These are phyloP conservation scores for Gilbertella persicaria DNA, from an alignment of 371 early-diverging fungal species.

Conservation along the genomic window DNA sequence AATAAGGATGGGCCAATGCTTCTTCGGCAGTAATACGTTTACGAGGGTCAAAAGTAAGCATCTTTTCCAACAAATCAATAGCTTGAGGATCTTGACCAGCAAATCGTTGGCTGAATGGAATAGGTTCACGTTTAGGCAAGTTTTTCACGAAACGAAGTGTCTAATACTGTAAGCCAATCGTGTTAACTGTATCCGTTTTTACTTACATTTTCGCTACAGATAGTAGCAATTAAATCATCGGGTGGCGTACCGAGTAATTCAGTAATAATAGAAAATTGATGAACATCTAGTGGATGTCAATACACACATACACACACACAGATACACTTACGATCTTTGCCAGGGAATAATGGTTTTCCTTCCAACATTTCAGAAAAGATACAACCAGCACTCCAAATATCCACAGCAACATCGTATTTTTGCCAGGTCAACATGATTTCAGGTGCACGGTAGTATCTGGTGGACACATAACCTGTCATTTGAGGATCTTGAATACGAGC, in stretches of 20 bases:
- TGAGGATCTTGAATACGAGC: conserved; percentile 91
- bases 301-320: not conserved
- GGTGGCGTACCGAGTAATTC: conserved; percentile 92
- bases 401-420: conserved; percentile 75
- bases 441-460: conserved; percentile 91
- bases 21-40: conserved; percentile 89
- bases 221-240: conserved; percentile 89
- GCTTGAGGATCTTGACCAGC: conserved; percentile 62
- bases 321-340: conserved; percentile 80
- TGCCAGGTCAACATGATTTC: conserved; percentile 70
- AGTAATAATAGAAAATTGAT: conserved; percentile 94
- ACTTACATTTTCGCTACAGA: conserved; percentile 87
- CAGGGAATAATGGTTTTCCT: conserved; percentile 87
- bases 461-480: conserved; percentile 97
- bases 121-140: conserved; percentile 76
- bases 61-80: conserved; percentile 85
- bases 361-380: conserved; percentile 92
- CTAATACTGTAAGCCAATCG: conserved; percentile 29
- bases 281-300: conserved; percentile 59
- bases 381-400: conserved; percentile 85
- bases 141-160: conserved; percentile 91
- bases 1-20: conserved; percentile 82
- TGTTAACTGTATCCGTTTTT: not conserved
- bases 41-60: conserved; percentile 93
- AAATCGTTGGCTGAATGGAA: conserved; percentile 74